Percentiles rank a stretch among this genome's conserved stretches.
phyloP scores from a whole-genome alignment of 192 early-diverging fungal species.

The Entomortierella chlamydospora region DNA sequence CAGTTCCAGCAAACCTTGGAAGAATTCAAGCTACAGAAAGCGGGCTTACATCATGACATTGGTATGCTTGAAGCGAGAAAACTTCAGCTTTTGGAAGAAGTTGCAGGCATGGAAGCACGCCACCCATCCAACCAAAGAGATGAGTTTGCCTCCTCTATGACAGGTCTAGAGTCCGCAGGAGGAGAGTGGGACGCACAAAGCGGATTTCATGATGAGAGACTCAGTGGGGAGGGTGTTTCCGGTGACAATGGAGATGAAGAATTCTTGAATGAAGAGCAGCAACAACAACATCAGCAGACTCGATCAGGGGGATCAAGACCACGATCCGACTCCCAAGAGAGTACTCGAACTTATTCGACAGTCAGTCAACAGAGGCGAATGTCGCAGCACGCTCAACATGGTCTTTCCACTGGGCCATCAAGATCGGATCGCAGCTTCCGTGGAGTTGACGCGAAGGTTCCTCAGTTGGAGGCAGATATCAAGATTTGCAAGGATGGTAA shows the following conservation, averaged over 20 bases:
- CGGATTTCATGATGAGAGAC: not conserved
- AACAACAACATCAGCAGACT: too few species aligned
- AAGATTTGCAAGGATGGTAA: conserved; percentile 23
- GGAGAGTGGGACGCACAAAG: not conserved
- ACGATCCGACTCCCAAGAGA: not conserved
- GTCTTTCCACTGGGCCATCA: not conserved
- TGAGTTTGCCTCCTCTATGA: too few species aligned
- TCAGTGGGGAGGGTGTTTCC: too few species aligned
- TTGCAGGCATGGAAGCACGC: not conserved
- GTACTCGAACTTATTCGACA: not conserved
- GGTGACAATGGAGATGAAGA: too few species aligned
- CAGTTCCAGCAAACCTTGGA: conserved; percentile 30
- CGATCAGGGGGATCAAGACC: too few species aligned
- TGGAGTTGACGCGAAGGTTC: not conserved
- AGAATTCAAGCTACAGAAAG: conserved; percentile 15
- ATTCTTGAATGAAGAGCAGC: too few species aligned
- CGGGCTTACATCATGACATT: conserved; percentile 13
- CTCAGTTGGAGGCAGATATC: conserved; percentile 38
- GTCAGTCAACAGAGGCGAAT: not conserved
- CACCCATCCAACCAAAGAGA: too few species aligned
- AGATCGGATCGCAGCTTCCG: not conserved
- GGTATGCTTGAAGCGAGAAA: conserved; percentile 1
- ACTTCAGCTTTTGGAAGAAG: not conserved
- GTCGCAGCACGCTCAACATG: not conserved
- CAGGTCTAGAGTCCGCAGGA: too few species aligned